phyloP scores from a whole-genome alignment of 1,284 basidiomycete genomes.

The Chondrostereum purpureum region DNA sequence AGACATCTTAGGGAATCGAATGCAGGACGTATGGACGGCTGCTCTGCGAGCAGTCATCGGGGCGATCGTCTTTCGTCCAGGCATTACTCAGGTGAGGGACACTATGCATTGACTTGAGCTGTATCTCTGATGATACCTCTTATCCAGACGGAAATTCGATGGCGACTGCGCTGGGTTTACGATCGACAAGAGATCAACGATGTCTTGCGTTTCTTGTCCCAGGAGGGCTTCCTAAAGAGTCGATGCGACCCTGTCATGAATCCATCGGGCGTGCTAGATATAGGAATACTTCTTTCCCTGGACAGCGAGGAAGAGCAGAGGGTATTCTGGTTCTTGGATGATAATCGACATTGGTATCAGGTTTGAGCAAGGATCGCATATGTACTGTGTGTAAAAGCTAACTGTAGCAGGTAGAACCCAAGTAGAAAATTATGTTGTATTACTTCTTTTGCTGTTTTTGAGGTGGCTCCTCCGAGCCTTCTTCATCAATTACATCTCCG shows the following conservation, averaged over 20 bases:
- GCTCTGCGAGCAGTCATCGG: slow-evolving; percentile 63
- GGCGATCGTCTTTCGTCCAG: slow-evolving; percentile 62
- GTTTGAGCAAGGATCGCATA: neutral
- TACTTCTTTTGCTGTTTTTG: too few species aligned
- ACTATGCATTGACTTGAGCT: slow-evolving; percentile 1
- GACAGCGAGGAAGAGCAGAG: slow-evolving; percentile 45
- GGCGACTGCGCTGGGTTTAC: slow-evolving; percentile 59
- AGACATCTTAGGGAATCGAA: slow-evolving; percentile 57
- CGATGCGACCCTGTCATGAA: slow-evolving; percentile 18
- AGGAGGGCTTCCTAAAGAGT: slow-evolving; percentile 40
- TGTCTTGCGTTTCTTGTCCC: slow-evolving; percentile 47
- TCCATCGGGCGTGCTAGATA: slow-evolving; percentile 15
- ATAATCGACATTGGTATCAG: slow-evolving; percentile 38
- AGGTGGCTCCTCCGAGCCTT: neutral
- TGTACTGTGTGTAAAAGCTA: too few species aligned
- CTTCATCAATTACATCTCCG: neutral
- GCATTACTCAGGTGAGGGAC: slow-evolving; percentile 60
- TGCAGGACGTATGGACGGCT: slow-evolving; percentile 62
- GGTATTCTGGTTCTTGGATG: slow-evolving; percentile 38
- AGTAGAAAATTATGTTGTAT: too few species aligned
- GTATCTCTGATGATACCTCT: slow-evolving; percentile 6
- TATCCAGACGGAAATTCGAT: slow-evolving; percentile 56
- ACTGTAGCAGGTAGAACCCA: too few species aligned
- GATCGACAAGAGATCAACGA: slow-evolving; percentile 74
- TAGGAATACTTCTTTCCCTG: slow-evolving; percentile 25